These are phyloP conservation scores for Glebionis coronaria DNA, from an alignment of 129 eudicot genomes.

Conservation along the genomic window DNA sequence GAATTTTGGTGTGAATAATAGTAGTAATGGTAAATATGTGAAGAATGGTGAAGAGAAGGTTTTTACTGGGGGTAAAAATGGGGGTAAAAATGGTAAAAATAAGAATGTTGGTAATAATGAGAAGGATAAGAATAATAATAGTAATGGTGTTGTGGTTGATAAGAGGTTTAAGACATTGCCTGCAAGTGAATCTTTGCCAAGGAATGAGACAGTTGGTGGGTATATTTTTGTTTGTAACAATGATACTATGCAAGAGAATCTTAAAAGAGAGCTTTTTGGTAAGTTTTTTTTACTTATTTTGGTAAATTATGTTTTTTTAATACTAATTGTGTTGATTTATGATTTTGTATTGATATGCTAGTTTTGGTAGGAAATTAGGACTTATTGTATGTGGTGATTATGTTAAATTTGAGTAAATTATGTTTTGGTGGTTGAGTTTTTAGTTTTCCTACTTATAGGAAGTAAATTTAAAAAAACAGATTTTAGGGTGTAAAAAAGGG, in stretches of 20 bases:
- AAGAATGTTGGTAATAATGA: slow-evolving; percentile 22
- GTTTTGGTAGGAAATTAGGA: background rate
- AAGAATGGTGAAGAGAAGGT: slow-evolving; percentile 36
- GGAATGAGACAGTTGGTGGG: slow-evolving; percentile 92
- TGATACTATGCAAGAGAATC: slow-evolving; percentile 97
- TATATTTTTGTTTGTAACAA: slow-evolving; percentile 96
- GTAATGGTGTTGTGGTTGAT: slow-evolving; percentile 54
- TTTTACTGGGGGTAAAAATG: slow-evolving; percentile 52
- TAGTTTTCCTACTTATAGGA: too few species aligned
- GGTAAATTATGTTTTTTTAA: slow-evolving; percentile 1
- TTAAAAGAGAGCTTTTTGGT: slow-evolving; percentile 94
- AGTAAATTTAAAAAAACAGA: too few species aligned
- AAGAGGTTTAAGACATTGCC: slow-evolving; percentile 96
- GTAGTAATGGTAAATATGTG: slow-evolving; percentile 21
- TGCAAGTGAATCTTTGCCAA: slow-evolving; percentile 82
- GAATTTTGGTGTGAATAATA: slow-evolving; percentile 37
- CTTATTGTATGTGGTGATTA: too few species aligned
- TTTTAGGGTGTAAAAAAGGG: too few species aligned
- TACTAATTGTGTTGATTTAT: background rate
- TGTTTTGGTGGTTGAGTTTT: too few species aligned
- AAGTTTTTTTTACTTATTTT: slow-evolving; percentile 17
- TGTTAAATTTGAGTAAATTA: too few species aligned
- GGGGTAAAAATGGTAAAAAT: slow-evolving; percentile 29
- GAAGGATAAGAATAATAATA: slow-evolving; percentile 29
- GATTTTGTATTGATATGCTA: background rate